phyloP scores from a whole-genome alignment of 2,329 filamentous ascomycete species.

The Alternaria arborescens region DNA sequence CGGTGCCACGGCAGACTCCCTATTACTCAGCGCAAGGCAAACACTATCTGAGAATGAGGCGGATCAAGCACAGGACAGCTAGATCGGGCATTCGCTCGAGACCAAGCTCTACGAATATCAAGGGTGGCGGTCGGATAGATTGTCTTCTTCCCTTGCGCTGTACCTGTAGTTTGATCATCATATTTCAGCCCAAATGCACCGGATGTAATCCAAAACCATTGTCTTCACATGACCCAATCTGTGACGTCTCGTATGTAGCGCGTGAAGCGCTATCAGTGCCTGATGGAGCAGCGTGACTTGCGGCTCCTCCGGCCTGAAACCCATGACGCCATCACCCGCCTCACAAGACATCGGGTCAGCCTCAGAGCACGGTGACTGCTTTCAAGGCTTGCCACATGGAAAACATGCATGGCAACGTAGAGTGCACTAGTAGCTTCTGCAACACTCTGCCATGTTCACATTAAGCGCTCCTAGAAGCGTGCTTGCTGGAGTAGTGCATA shows the following conservation, averaged over 20 bases:
- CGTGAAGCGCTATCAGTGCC: conserved; percentile 22
- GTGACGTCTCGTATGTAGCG: conserved; percentile 11
- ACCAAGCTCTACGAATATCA: not conserved
- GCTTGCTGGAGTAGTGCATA: conserved; percentile 5
- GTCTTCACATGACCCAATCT: not conserved
- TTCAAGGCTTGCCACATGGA: not conserved
- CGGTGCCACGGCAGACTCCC: conserved; percentile 13
- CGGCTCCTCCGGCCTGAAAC: conserved; percentile 38
- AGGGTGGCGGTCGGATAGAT: conserved; percentile 10
- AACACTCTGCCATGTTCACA: not conserved
- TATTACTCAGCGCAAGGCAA: conserved; percentile 19
- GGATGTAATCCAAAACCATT: conserved; percentile 20
- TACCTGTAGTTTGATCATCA: conserved; percentile 34
- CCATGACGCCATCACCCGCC: conserved; percentile 46
- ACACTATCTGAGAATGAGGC: conserved; percentile 4
- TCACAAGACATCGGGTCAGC: conserved; percentile 20
- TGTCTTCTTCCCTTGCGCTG: conserved; percentile 26
- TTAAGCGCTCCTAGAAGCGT: not conserved
- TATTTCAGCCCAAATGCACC: conserved; percentile 30
- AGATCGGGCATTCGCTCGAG: not conserved
- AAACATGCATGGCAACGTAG: not conserved
- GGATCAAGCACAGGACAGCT: conserved; percentile 9
- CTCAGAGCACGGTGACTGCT: not conserved
- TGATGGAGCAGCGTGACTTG: conserved; percentile 44
- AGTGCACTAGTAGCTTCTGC: not conserved